Base-by-base conservation (phyloP, 1,284 basidiomycete genomes). In the Ganoderma resinaceum region DNA sequence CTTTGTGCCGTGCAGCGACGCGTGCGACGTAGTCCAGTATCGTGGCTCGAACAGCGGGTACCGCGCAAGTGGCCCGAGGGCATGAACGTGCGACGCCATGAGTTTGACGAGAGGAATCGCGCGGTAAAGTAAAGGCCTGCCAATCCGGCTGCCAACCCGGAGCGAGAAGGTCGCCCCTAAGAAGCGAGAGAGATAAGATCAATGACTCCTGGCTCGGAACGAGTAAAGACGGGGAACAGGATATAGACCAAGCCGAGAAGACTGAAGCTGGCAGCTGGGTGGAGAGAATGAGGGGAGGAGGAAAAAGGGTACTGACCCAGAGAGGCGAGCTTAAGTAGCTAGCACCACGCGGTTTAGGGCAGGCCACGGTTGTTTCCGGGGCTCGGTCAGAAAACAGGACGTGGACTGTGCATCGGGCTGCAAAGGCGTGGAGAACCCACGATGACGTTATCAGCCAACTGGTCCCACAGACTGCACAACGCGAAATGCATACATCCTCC, bases 311-410 rank as follows among this genome's bases (percentile, higher is more conserved):
- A n/a, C n/a, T n/a, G n/a, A n/a, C 33, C 52, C n/a, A 58, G 16
- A 14, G 43, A 57, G 31, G 60, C 16, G 55, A 14, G 63, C 61
- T 58, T 66, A 59, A 63, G 49, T 63, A 40, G 59, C 38, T 31
- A 62, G 46, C 26, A 35, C 35, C 52, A 18, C 26, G 6, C 12
- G 20, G 43, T 75, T 75, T 58, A 74, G 75, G 72, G 75, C 72
- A 72, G 72, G 73, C 31, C 37, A 26, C 58, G 58, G 58, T 1
- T 12, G 6, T 40, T 16, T 8, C 58, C 58, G 55, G 16, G 35
- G 38, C n/a, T 26, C 23, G 18, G 16, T 8, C 53, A 18, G n/a
- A 5, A 29, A n/a, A 62, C 65, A 23, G 33, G 31, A 23, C 7
- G n/a, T 12, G 40, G 40, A 29, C 16, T 12, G 38, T 40, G n/a